Evolutionary conservation across 306 rosid genomes (phyloP).

Genomic region (Cicer judaicum): DNA sequence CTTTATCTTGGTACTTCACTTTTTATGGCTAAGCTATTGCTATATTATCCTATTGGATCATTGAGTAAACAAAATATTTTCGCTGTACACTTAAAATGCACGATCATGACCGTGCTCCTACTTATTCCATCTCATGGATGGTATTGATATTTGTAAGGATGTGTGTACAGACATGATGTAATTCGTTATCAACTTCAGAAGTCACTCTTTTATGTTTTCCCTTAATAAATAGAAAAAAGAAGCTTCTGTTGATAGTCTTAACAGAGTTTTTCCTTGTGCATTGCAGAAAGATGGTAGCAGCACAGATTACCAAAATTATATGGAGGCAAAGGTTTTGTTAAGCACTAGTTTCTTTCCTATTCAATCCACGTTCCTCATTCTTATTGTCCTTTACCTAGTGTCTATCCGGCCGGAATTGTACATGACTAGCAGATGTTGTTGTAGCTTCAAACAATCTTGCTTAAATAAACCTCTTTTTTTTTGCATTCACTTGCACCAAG

Average conservation of each 20-base stretch:
- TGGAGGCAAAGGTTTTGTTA: slow-evolving; percentile 79
- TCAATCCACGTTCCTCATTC: slow-evolving; percentile 20
- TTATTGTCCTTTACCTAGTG: neutral
- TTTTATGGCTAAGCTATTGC: slow-evolving; percentile 6
- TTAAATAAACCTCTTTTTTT: slow-evolving; percentile 27
- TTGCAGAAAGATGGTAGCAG: slow-evolving; percentile 87
- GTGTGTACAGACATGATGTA: neutral
- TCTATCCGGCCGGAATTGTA: neutral
- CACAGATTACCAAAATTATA: slow-evolving; percentile 74
- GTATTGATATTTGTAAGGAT: slow-evolving; percentile 19
- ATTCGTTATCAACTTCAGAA: slow-evolving; percentile 13
- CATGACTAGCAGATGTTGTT: slow-evolving; percentile 7
- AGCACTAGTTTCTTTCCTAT: slow-evolving; percentile 13
- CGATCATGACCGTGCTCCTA: slow-evolving; percentile 13
- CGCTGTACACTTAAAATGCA: neutral
- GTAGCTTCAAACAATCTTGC: slow-evolving; percentile 35
- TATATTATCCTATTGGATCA: neutral
- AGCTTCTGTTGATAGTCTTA: slow-evolving; percentile 15
- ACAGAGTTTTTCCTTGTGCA: slow-evolving; percentile 33
- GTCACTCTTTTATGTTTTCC: slow-evolving; percentile 27
- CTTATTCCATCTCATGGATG: slow-evolving; percentile 29
- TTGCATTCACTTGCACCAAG: slow-evolving; percentile 22
- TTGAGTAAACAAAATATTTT: slow-evolving; percentile 9
- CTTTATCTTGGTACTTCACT: slow-evolving; percentile 5
- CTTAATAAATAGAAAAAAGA: neutral